Evolutionary conservation across 1,284 basidiomycete species (phyloP).

Genomic region (Bondarzewia mesenterica): DNA sequence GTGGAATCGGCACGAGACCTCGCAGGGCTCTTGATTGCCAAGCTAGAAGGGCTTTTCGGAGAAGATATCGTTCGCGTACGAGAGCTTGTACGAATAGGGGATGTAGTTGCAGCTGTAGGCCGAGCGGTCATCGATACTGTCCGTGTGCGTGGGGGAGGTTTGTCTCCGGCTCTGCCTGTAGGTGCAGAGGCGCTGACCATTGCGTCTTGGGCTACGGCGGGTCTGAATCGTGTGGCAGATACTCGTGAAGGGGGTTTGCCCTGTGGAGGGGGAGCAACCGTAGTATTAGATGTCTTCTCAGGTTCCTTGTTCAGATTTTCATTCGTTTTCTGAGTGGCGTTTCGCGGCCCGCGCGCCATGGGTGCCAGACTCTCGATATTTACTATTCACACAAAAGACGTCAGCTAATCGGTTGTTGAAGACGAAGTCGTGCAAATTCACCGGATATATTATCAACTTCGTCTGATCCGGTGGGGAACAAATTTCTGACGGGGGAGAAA

Average conservation of each 20-base stretch:
- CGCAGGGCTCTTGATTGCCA: conserved; percentile 8
- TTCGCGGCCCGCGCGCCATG: conserved; percentile 8
- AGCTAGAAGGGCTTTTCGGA: conserved; percentile 8
- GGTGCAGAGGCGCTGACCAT: conserved; percentile 12
- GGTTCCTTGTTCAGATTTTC: neutral
- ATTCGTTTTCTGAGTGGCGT: neutral
- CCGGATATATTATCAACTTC: neutral
- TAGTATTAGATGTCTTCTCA: neutral
- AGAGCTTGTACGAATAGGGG: neutral
- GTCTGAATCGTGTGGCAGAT: conserved; percentile 6
- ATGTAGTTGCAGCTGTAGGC: conserved; percentile 3
- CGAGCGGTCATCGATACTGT: conserved; percentile 15
- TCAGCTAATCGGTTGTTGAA: neutral
- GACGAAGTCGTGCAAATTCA: no score
- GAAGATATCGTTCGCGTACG: conserved; percentile 9
- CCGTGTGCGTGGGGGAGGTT: conserved; percentile 8
- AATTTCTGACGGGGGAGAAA: neutral
- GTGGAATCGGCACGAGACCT: conserved; percentile 9
- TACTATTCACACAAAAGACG: neutral
- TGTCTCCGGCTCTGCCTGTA: neutral
- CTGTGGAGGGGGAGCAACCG: neutral
- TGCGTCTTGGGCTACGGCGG: conserved; percentile 1
- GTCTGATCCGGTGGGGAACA: neutral
- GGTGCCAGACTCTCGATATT: neutral
- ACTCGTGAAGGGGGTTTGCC: conserved; percentile 1